Percentiles rank a stretch among this genome's conserved stretches.
These are phyloP conservation scores for Leucocoprinus leucothites DNA, from an alignment of 768 basidiomycete species.

Conservation along the genomic window DNA sequence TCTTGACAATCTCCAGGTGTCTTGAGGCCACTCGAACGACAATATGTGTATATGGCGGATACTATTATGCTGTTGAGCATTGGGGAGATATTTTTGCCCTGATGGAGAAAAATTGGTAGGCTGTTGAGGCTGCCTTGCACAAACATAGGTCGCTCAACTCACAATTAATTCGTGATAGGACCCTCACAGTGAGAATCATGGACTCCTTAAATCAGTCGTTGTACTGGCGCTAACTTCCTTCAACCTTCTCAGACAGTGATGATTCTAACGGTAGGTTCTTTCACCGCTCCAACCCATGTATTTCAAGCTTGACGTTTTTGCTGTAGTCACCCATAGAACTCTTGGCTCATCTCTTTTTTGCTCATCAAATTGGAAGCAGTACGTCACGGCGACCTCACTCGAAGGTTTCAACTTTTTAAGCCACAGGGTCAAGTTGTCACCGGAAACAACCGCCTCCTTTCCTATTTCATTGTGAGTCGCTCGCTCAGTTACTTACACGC, in stretches of 20 bases:
- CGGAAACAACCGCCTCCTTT: not conserved
- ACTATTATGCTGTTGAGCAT: not conserved
- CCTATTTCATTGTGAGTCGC: not conserved
- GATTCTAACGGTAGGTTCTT: no score
- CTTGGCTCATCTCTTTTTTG: conserved; percentile 3
- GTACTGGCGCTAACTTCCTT: not conserved
- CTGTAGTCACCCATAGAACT: not conserved
- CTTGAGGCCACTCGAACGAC: not conserved
- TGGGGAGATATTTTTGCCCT: not conserved
- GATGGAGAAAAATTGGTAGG: not conserved
- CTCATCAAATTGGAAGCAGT: not conserved
- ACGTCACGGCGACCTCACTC: not conserved
- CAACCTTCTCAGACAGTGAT: not conserved
- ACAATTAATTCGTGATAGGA: no score
- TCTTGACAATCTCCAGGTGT: not conserved
- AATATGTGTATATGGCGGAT: not conserved
- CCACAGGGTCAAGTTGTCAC: not conserved
- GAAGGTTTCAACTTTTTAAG: not conserved
- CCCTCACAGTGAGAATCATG: no score
- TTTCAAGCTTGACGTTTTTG: no score
- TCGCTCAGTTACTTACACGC: not conserved
- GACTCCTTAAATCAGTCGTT: not conserved
- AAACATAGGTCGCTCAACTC: no score
- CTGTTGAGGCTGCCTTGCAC: not conserved
- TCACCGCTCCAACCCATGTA: no score